Conservation (phyloP, 768 basidiomycete species). For the Symmetrospora coprosmae region DNA sequence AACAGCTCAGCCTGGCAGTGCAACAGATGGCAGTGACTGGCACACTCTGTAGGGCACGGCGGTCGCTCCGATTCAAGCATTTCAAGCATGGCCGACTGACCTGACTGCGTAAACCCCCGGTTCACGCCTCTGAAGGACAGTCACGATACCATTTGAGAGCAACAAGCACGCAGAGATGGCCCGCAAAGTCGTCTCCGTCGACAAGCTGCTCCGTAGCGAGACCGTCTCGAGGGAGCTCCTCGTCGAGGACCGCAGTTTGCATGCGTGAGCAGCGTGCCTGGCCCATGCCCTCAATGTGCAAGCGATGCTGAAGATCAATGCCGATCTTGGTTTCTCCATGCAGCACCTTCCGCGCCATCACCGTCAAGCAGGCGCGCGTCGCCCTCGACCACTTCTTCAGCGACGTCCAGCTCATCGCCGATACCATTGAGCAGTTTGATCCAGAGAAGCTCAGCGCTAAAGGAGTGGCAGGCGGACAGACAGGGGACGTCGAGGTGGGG, state of each 20-base stretch:
- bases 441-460: constrained; percentile 8
- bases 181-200: constrained; percentile 12
- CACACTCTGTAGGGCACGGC: constrained; percentile 7
- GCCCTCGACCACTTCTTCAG: constrained; percentile 25
- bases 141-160: constrained; percentile 16
- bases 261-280: background rate
- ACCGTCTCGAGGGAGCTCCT: background rate
- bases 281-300: background rate
- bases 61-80: background rate
- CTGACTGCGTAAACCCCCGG: no score
- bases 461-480: background rate
- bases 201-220: constrained; percentile 16
- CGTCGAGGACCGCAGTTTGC: background rate
- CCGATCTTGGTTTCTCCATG: background rate
- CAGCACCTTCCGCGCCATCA: constrained; percentile 16
- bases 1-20: no score
- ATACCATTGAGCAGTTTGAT: constrained; percentile 21
- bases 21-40: constrained; percentile 1
- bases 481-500: background rate
- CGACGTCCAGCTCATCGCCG: constrained; percentile 19
- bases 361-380: constrained; percentile 22
- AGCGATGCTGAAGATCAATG: background rate
- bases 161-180: constrained; percentile 2
- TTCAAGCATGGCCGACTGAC: no score
- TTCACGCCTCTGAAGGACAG: background rate